phyloP scores from a whole-genome alignment of 1,284 basidiomycete genomes.

The Hymenochaete sp. region DNA sequence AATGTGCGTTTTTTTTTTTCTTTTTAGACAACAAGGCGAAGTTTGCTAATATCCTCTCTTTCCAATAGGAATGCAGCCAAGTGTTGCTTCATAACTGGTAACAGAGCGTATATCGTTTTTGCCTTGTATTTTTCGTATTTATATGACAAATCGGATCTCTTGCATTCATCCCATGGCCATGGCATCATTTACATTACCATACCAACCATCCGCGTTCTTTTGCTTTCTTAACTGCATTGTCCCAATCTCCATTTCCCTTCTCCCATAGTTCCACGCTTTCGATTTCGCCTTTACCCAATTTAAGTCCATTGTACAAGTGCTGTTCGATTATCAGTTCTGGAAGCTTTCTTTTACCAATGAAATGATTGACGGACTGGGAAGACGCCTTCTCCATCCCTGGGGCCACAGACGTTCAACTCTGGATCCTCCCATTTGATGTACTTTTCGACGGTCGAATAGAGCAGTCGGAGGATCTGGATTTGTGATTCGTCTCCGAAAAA shows the following conservation, averaged over 20 bases:
- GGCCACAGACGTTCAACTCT: slow-evolving; percentile 34
- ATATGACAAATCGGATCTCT: not conserved
- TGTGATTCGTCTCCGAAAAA: slow-evolving; percentile 40
- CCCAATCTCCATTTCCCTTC: slow-evolving; percentile 30
- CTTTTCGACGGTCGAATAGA: slow-evolving; percentile 30
- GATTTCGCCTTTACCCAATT: slow-evolving; percentile 34
- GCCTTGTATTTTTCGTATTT: not conserved
- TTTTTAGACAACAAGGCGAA: not conserved
- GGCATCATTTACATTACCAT: not conserved
- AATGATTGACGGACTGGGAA: slow-evolving; percentile 32
- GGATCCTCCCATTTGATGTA: slow-evolving; percentile 41
- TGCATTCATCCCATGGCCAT: not conserved
- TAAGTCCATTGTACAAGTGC: slow-evolving; percentile 45
- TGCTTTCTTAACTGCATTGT: slow-evolving; percentile 26
- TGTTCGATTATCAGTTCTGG: not conserved
- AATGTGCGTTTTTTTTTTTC: slow-evolving; percentile 39
- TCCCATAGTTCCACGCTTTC: slow-evolving; percentile 35
- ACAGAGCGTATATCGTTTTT: not conserved
- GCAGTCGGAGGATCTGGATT: slow-evolving; percentile 43
- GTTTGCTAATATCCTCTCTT: not conserved
- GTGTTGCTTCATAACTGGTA: slow-evolving; percentile 20
- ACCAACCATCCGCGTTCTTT: not conserved
- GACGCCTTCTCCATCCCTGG: slow-evolving; percentile 35
- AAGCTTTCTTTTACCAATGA: not conserved
- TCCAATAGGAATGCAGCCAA: slow-evolving; percentile 20